Percentiles rank a stretch among this genome's conserved stretches.
Conservation (phyloP, 768 basidiomycete genomes). For the Leccinum broughii region DNA sequence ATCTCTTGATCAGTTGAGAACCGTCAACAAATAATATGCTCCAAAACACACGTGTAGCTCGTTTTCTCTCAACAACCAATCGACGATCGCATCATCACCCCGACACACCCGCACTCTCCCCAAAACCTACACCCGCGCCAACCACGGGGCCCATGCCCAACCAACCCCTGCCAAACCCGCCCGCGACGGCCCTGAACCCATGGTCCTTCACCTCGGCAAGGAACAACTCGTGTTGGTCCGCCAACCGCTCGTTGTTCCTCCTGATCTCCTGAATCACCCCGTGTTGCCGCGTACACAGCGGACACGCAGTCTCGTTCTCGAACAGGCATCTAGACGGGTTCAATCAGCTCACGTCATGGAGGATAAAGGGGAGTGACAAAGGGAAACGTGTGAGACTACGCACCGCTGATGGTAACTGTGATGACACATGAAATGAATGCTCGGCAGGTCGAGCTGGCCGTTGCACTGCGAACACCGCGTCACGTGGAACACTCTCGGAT, state of each 20-base stretch:
- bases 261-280: conserved; percentile 88
- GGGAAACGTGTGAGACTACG: conserved; percentile 9
- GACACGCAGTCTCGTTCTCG: conserved; percentile 89
- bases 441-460: conserved; percentile 89
- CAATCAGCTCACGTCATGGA: neutral
- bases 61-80: no score
- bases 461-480: conserved; percentile 90
- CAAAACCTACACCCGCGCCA: neutral
- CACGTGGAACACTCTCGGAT: conserved; percentile 90
- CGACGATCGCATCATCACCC: conserved; percentile 3
- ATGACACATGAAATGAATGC: conserved; percentile 96
- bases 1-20: no score
- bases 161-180: conserved; percentile 68
- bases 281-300: conserved; percentile 83
- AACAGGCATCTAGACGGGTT: conserved; percentile 66
- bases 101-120: neutral
- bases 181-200: conserved; percentile 71
- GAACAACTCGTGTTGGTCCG: conserved; percentile 81
- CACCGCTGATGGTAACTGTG: conserved; percentile 96
- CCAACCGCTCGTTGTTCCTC: conserved; percentile 79
- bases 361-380: neutral
- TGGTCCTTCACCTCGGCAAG: conserved; percentile 68
- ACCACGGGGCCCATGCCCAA: conserved; percentile 30
- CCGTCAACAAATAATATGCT: no score
- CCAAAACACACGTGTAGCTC: no score